phyloP scores from a whole-genome alignment of 805 yeast species.

The Yarrowia hollandica region DNA sequence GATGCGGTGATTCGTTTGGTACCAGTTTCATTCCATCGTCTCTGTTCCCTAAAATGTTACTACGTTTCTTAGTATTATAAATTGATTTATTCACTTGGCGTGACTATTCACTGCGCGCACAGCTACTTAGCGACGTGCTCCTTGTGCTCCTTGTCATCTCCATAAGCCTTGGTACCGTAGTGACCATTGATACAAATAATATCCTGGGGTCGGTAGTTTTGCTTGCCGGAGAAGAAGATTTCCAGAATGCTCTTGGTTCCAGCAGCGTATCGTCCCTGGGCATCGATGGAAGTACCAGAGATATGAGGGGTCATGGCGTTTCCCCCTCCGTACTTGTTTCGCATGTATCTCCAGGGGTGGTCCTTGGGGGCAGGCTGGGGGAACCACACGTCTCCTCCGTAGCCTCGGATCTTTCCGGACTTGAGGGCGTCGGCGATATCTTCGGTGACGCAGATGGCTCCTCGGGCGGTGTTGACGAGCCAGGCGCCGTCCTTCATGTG shows the following conservation, averaged over 20 bases:
- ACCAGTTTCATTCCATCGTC: no score
- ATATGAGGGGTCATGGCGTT: conserved; percentile 85
- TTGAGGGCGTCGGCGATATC: conserved; percentile 51
- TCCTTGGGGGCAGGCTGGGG: conserved; percentile 51
- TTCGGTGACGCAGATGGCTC: conserved; percentile 57
- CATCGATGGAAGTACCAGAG: conserved; percentile 77
- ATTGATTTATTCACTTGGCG: background rate
- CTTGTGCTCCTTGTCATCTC: conserved; percentile 45
- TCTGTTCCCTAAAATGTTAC: no score
- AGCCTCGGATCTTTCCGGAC: conserved; percentile 53
- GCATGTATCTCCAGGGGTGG: conserved; percentile 76
- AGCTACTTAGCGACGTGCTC: background rate
- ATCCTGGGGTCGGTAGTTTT: conserved; percentile 74
- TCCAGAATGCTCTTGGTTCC: conserved; percentile 68
- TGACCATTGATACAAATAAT: conserved; percentile 69
- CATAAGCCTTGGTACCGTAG: conserved; percentile 74
- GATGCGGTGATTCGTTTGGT: no score
- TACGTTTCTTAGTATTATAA: no score
- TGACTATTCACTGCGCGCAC: background rate
- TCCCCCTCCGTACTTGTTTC: conserved; percentile 66
- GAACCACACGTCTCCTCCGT: conserved; percentile 55
- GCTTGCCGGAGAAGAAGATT: conserved; percentile 59
- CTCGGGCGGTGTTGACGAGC: conserved; percentile 62
- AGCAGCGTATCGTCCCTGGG: conserved; percentile 69
- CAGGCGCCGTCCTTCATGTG: conserved; percentile 54